Percentiles rank a stretch among this genome's conserved stretches.
These are phyloP conservation scores for Coemansia sp. DNA, from an alignment of 192 early-diverging fungal species.

Conservation along the genomic window DNA sequence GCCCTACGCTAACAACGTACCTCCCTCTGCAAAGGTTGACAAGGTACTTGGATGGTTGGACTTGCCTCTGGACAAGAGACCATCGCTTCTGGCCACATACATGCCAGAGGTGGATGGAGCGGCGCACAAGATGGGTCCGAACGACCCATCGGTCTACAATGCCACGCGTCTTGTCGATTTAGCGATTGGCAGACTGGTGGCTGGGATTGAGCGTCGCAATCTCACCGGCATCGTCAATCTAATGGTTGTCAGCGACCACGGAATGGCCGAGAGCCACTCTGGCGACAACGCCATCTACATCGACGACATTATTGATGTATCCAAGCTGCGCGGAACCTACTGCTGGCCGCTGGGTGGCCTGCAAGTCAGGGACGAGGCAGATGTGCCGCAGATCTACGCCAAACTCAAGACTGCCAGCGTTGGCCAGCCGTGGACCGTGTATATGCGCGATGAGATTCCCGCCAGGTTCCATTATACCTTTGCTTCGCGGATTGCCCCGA, in stretches of 20 bases:
- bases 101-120: conserved; percentile 77
- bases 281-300: conserved; percentile 66
- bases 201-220: conserved; percentile 60
- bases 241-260: conserved; percentile 80
- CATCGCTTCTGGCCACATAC: conserved; percentile 76
- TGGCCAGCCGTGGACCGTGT: conserved; percentile 64
- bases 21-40: conserved; percentile 60
- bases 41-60: conserved; percentile 78
- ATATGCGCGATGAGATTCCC: conserved; percentile 72
- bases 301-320: conserved; percentile 70
- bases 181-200: conserved; percentile 61
- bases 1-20: conserved; percentile 52
- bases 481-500: conserved; percentile 70
- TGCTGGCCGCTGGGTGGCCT: conserved; percentile 67
- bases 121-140: conserved; percentile 75
- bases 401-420: conserved; percentile 52
- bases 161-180: conserved; percentile 59
- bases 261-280: conserved; percentile 65
- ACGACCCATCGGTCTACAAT: conserved; percentile 63
- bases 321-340: conserved; percentile 56
- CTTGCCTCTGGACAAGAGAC: conserved; percentile 64
- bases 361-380: conserved; percentile 53
- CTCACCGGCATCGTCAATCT: conserved; percentile 68
- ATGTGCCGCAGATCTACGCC: conserved; percentile 57
- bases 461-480: conserved; percentile 69